Percentiles rank a stretch among this genome's conserved stretches.
Evolutionary conservation across 257 asterid species (phyloP).

Genomic region (Solanum okadae): DNA sequence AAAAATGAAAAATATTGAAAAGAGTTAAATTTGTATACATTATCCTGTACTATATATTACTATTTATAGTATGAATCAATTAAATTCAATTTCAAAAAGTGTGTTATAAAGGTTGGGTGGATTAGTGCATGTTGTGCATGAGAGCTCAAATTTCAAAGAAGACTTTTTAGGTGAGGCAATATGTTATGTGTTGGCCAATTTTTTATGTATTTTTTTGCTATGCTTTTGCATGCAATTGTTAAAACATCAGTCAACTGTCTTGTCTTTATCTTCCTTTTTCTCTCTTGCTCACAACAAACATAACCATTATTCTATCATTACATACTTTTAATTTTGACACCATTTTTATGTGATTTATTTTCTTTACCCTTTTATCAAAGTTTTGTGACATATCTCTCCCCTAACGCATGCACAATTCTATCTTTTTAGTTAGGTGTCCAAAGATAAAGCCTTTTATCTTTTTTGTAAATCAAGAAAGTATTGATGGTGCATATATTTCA

Average conservation of each 20-base stretch:
- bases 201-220: background rate
- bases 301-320: background rate
- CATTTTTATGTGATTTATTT: background rate
- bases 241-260: conserved; percentile 10
- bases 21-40: background rate
- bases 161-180: conserved; percentile 4
- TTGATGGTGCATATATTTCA: background rate
- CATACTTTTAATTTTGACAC: background rate
- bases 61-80: background rate
- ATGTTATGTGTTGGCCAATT: background rate
- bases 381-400: background rate
- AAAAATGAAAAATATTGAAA: too few relatives aligned
- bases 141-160: conserved; percentile 22
- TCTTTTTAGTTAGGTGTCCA: background rate
- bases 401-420: background rate
- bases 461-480: background rate
- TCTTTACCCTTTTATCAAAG: background rate
- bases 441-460: background rate
- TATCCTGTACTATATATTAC: background rate
- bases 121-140: background rate
- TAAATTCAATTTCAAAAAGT: background rate
- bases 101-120: background rate
- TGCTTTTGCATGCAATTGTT: conserved; percentile 13
- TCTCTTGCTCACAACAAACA: background rate
- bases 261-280: background rate